phyloP scores from a whole-genome alignment of 2,329 filamentous ascomycete species.

The Clonostachys byssicola region DNA sequence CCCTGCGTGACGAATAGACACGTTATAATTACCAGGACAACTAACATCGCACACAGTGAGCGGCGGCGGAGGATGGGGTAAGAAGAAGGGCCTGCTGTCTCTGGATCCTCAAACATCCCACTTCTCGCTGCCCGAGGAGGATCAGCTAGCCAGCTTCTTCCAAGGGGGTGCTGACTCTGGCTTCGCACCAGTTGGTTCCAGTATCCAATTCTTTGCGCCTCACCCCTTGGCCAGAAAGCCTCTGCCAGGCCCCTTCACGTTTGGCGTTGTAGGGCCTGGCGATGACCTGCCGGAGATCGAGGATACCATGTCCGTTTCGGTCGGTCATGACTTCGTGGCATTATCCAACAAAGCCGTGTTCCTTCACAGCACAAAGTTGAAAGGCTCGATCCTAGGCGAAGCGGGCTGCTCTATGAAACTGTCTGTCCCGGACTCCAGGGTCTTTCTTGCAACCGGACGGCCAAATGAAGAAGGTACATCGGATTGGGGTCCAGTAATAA shows the following conservation, averaged over 20 bases:
- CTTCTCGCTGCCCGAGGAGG: slow-evolving; percentile 36
- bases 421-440: slow-evolving; percentile 15
- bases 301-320: not conserved
- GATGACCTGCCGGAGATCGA: not conserved
- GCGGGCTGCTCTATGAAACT: slow-evolving; percentile 19
- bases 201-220: slow-evolving; percentile 59
- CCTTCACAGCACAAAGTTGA: too few species aligned
- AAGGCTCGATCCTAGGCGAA: too few species aligned
- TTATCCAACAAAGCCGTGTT: slow-evolving; percentile 57
- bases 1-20: too few species aligned
- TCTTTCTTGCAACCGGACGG: slow-evolving; percentile 4
- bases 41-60: slow-evolving; percentile 44
- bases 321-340: slow-evolving; percentile 50
- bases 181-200: slow-evolving; percentile 59
- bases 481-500: too few species aligned
- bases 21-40: too few species aligned
- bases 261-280: not conserved
- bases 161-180: slow-evolving; percentile 30
- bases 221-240: not conserved
- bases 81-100: slow-evolving; percentile 73
- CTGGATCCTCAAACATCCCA: slow-evolving; percentile 66
- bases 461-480: too few species aligned
- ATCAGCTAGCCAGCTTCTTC: slow-evolving; percentile 50
- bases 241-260: not conserved
- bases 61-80: slow-evolving; percentile 81